Evolutionary conservation across 371 early-diverging fungal genomes (phyloP).

Genomic region (Scutellospora calospora): DNA sequence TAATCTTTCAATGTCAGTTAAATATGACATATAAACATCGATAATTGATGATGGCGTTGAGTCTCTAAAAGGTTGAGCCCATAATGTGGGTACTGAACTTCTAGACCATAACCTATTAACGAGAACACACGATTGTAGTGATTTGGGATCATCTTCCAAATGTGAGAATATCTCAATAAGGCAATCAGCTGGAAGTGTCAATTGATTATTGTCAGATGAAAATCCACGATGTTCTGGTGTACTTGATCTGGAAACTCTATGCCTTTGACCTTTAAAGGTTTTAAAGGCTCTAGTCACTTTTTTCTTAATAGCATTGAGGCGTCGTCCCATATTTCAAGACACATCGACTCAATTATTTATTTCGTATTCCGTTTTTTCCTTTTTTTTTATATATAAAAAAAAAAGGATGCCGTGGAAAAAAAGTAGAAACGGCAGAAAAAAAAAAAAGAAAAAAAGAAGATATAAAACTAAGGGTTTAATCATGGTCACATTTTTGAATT

Average conservation of each 20-base stretch:
- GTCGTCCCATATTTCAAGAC: slow-evolving; percentile 21
- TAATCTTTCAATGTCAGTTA: not conserved
- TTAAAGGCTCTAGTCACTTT: not conserved
- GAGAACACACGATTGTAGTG: slow-evolving; percentile 32
- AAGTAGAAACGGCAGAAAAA: not conserved
- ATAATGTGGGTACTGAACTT: slow-evolving; percentile 31
- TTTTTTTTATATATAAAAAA: not conserved
- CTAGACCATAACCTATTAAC: slow-evolving; percentile 29
- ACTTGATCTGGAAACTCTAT: not conserved
- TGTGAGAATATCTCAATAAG: slow-evolving; percentile 34
- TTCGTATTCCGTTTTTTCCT: not conserved
- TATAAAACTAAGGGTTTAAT: not conserved
- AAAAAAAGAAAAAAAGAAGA: not conserved
- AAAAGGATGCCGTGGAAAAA: not conserved
- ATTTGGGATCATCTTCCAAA: slow-evolving; percentile 12
- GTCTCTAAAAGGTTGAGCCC: slow-evolving; percentile 33
- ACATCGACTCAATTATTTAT: not conserved
- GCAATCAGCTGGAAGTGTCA: not conserved
- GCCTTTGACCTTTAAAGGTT: not conserved
- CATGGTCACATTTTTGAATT: not conserved
- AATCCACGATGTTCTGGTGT: not conserved
- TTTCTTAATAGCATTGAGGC: slow-evolving; percentile 2
- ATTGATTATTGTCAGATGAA: not conserved
- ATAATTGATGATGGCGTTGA: slow-evolving; percentile 2
- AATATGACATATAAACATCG: slow-evolving; percentile 16